Base-by-base conservation (phyloP, 2,329 filamentous ascomycete species). In the Exophiala bonariae region DNA sequence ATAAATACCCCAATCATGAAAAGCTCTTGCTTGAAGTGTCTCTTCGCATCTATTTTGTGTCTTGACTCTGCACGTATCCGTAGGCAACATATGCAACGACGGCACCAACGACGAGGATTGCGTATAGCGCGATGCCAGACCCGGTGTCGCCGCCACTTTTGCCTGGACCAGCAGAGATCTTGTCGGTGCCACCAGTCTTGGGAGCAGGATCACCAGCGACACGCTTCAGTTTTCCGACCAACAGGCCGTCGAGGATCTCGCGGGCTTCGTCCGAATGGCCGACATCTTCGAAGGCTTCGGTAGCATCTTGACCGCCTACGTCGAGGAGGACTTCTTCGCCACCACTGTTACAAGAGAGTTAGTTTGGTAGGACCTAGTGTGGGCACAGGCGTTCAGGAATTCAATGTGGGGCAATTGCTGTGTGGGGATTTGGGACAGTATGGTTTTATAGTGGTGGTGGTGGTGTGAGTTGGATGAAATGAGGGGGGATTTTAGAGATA, bases 231-330 rank as follows among this genome's bases (percentile, higher is more conserved):
- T 67, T 78, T 57, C 89, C 91, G 59, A 93, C 79, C 42, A 83
- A 72, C 57, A 95, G 76, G 64, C 82, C 81, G 23, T 86, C 83
- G 48, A 99, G 83, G 59, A 95, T 92, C 77, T 97, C 92, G 59
- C 93, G 86, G 59, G 93, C 93, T 79, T 99, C 93, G 72, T 99
- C 93, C 64, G 88, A 95, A 86, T 99, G 93, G 66, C 93, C 93
- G 65, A 99, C 93, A 73, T 99, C 93, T 78, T 99, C 93, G 69
- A 99, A 99, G 54, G 93, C 92, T 76, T 97, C 93, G 62, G 92
- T 96, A 64, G 88, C 87, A 72, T 99, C 93, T 76, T 96, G 91
- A 61, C 93, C 93, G 65, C 80, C 93, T 57, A 97, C 91, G 61
- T 99, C 93, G 61, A 99, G 86, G 56, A 99, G 78, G 61, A 99